Evolutionary conservation across 768 basidiomycete species (phyloP).

Genomic region (Leccinum variicolor): DNA sequence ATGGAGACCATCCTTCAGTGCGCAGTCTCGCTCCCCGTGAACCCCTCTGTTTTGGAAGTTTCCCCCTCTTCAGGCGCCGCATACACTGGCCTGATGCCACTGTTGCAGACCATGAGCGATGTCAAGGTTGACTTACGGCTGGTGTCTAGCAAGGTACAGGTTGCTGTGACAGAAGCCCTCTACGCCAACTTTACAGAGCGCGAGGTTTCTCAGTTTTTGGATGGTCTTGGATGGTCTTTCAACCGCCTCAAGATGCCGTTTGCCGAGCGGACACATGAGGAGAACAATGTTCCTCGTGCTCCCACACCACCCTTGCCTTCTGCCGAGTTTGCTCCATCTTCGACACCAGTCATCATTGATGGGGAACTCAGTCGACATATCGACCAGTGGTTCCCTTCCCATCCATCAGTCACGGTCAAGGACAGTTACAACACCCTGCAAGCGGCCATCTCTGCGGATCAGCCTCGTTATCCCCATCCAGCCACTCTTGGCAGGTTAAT

Average conservation of each 20-base stretch:
- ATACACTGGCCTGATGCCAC: conserved; percentile 39
- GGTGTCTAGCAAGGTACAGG: conserved; percentile 19
- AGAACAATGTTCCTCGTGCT: conserved; percentile 1
- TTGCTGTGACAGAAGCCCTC: conserved; percentile 21
- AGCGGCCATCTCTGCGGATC: conserved; percentile 33
- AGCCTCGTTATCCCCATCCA: conserved; percentile 49
- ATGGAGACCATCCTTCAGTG: conserved; percentile 44
- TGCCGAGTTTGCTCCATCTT: conserved; percentile 11
- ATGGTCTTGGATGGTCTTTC: conserved; percentile 17
- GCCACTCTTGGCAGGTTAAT: conserved; percentile 60
- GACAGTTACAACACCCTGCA: conserved; percentile 51
- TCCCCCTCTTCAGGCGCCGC: conserved; percentile 22
- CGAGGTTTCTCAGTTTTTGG: conserved; percentile 25
- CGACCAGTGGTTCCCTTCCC: conserved; percentile 32
- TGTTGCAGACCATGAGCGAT: conserved; percentile 41
- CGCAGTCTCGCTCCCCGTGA: conserved; percentile 31
- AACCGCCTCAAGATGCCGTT: conserved; percentile 18
- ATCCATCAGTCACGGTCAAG: conserved; percentile 26
- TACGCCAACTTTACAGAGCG: conserved; percentile 17
- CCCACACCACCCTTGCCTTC: conserved; percentile 11
- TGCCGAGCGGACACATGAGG: conserved; percentile 12
- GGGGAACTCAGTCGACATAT: conserved; percentile 26
- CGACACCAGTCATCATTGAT: conserved; percentile 21
- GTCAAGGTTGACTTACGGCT: conserved; percentile 29
- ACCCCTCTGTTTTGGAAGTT: conserved; percentile 4